phyloP scores from a whole-genome alignment of 208 protist species.

The Crithidia sp. region DNA sequence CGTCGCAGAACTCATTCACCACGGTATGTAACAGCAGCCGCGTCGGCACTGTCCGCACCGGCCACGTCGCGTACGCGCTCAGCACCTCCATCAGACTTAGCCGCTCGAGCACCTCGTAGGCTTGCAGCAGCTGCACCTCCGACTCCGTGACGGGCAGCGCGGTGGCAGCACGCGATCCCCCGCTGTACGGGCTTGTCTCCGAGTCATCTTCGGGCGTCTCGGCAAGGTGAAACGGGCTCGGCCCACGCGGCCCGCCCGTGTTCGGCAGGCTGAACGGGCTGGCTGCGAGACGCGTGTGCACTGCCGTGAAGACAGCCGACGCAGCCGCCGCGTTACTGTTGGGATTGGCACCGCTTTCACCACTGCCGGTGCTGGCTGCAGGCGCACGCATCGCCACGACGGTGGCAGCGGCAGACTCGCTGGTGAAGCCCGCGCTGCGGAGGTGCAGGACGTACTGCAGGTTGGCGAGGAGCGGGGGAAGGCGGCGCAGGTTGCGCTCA shows the following conservation, averaged over 20 bases:
- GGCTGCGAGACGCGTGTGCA: constrained; percentile 27
- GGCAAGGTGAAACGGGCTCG: constrained; percentile 4
- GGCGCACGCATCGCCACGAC: constrained; percentile 4
- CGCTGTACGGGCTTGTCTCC: constrained; percentile 29
- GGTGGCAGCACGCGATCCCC: constrained; percentile 16
- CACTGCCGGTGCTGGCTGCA: constrained; percentile 4
- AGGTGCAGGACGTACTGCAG: constrained; percentile 52
- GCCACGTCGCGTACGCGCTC: constrained; percentile 48
- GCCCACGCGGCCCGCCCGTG: background rate
- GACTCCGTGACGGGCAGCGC: constrained; percentile 24
- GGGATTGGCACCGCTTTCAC: background rate
- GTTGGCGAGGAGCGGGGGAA: constrained; percentile 64
- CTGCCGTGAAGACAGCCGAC: constrained; percentile 12
- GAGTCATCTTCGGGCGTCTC: constrained; percentile 6
- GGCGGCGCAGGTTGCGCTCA: constrained; percentile 80
- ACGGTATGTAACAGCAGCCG: constrained; percentile 76
- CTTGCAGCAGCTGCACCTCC: constrained; percentile 60
- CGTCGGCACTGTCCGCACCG: constrained; percentile 65
- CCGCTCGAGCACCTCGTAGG: constrained; percentile 62
- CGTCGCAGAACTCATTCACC: constrained; percentile 85
- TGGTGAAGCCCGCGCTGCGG: constrained; percentile 36
- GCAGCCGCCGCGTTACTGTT: background rate
- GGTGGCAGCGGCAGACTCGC: constrained; percentile 23
- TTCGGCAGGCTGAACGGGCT: background rate
- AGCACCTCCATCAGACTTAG: constrained; percentile 57